phyloP scores from a whole-genome alignment of 2,329 filamentous ascomycete species.

The Capronia coronata region DNA sequence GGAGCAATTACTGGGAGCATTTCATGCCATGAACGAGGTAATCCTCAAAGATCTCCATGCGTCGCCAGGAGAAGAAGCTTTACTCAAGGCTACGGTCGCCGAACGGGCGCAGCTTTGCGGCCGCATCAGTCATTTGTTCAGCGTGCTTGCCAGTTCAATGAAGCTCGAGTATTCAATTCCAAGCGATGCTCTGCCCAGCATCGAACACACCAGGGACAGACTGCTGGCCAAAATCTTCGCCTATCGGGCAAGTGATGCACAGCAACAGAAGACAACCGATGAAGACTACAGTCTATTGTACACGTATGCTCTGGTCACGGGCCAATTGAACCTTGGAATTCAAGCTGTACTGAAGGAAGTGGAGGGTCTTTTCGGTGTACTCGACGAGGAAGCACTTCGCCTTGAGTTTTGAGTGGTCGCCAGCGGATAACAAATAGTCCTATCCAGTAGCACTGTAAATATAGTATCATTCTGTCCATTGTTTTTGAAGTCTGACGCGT shows the following conservation, averaged over 20 bases:
- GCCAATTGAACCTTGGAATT: constrained; percentile 53
- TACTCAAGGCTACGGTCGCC: constrained; percentile 69
- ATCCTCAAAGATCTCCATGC: constrained; percentile 71
- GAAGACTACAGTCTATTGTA: constrained; percentile 85
- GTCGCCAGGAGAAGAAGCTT: constrained; percentile 70
- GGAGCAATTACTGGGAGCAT: constrained; percentile 79
- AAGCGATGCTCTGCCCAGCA: constrained; percentile 71
- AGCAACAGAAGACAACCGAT: constrained; percentile 41
- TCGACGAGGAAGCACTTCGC: constrained; percentile 56
- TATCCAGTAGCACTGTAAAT: neutral
- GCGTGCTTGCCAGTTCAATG: constrained; percentile 82
- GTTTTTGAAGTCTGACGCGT: no score
- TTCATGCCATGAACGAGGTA: constrained; percentile 93
- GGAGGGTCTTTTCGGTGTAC: constrained; percentile 54
- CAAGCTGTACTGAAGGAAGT: constrained; percentile 49
- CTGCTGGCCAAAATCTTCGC: constrained; percentile 81
- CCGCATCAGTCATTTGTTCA: constrained; percentile 80
- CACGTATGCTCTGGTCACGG: constrained; percentile 68
- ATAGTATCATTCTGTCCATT: neutral
- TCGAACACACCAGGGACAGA: constrained; percentile 71
- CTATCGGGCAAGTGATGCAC: constrained; percentile 65
- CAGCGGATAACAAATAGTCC: neutral
- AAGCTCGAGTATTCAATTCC: constrained; percentile 92
- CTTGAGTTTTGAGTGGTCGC: constrained; percentile 35
- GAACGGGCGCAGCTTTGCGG: constrained; percentile 78